Evolutionary conservation across 306 rosid species (phyloP), one percentile per base, ranked within the genome.

Genomic region (Rubus parviflorus): DNA sequence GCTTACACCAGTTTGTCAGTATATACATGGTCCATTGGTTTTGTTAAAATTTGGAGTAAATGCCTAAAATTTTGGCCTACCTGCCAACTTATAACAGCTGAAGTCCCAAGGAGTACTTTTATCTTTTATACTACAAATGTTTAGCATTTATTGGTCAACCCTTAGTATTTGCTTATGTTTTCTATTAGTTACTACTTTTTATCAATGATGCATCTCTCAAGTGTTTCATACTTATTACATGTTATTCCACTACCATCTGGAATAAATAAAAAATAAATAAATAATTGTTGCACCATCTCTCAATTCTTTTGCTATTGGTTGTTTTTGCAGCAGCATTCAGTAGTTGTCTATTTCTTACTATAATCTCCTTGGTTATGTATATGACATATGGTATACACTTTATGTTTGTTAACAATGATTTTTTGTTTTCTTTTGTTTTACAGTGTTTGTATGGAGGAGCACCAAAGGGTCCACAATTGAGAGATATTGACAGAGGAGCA

Each of bases 371-470:
- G 9, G 68, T 38, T 63, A 63, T 37, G 22, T 37, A 38, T 6
- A 37, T 62, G 35, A 30, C 35, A 30, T 30, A 30, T 25, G 41
- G 41, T 56, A n/a, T 20, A 56, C 14, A 56, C 62, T 56, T 54
- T 12, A 30, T 60, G 41, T 60, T 25, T 60, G 66, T 37, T 63
- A 35, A 63, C 68, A 16, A 17, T 3, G 68, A 15, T 15, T 47
- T 60, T 25, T 61, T 10, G 2, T 52, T 37, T 38, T 7, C 14
- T 49, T 73, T 58, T 67, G 56, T 43, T 72, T 70, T 16, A 46
- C 30, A 96, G 99, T 96, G 99, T 84, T 86, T 96, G 81, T 96
- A 96, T 76, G 99, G 99, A 70, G 99, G 99, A 73, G 99, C 99
- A 63, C 99, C 99, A 30, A 96, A 96, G 89, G 99, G 97, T 79